Conservation (phyloP, 768 basidiomycete genomes). For the Rhodotorula paludigena region DNA sequence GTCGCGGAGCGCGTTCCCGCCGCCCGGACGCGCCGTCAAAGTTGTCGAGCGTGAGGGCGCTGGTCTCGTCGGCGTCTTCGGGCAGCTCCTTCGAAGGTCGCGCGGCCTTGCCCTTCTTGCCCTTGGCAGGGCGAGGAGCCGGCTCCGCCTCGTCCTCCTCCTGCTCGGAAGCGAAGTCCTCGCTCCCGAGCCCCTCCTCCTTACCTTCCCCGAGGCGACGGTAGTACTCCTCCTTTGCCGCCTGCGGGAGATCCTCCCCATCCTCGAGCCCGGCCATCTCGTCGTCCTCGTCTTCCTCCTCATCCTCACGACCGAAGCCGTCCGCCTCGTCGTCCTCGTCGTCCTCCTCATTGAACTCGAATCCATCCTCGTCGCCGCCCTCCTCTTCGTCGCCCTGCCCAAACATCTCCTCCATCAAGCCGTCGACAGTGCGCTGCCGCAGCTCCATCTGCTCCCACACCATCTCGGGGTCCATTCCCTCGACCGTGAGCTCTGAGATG, state of each 20-base stretch:
- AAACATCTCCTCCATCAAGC: constrained; percentile 46
- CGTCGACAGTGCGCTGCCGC: constrained; percentile 59
- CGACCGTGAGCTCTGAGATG: constrained; percentile 57
- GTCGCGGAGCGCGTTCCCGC: constrained; percentile 4
- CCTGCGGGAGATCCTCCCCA: constrained; percentile 7
- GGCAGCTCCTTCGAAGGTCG: not conserved
- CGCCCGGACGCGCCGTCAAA: constrained; percentile 25
- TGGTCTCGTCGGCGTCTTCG: constrained; percentile 6
- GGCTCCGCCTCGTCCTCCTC: not conserved
- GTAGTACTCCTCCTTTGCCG: constrained; percentile 14
- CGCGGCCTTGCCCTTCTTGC: not conserved
- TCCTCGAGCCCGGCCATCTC: constrained; percentile 40
- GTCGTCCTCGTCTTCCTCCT: constrained; percentile 26
- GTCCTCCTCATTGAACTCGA: constrained; percentile 38
- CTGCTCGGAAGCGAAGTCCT: constrained; percentile 20
- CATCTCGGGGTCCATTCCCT: constrained; percentile 73
- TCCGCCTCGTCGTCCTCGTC: constrained; percentile 29
- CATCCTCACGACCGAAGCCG: not conserved
- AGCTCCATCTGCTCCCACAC: constrained; percentile 93
- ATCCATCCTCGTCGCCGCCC: constrained; percentile 43
- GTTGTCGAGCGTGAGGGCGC: constrained; percentile 27
- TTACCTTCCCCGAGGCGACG: constrained; percentile 28
- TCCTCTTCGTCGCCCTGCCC: constrained; percentile 41
- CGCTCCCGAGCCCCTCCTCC: constrained; percentile 23
- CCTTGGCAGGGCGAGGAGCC: not conserved